Evolutionary conservation across 768 basidiomycete species (phyloP).

Genomic region (Leccinum disarticulatum): DNA sequence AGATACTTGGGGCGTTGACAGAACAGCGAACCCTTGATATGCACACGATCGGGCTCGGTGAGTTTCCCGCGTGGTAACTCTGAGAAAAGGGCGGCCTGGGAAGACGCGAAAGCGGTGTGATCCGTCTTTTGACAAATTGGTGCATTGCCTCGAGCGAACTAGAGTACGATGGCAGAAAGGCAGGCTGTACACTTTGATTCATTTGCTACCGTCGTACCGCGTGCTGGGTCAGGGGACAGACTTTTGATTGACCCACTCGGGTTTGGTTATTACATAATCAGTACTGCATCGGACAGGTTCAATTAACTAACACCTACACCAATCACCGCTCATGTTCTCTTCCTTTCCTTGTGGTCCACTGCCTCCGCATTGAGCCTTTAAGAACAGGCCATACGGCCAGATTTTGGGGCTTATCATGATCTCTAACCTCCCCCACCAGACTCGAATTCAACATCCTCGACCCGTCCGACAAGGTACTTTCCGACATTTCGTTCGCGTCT

Average conservation of each 20-base stretch:
- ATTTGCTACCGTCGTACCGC: not conserved
- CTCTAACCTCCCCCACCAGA: constrained; percentile 19
- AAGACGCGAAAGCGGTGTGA: not conserved
- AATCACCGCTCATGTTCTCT: constrained; percentile 25
- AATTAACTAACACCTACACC: constrained; percentile 10
- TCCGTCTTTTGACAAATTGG: not conserved
- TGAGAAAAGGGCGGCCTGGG: not conserved
- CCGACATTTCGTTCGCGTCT: constrained; percentile 8
- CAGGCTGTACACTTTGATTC: constrained; percentile 12
- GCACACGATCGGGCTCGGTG: constrained; percentile 2
- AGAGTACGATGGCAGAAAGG: not conserved
- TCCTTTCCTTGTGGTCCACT: constrained; percentile 20
- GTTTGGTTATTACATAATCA: constrained; percentile 26
- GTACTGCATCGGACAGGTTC: constrained; percentile 25
- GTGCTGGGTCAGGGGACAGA: constrained; percentile 27
- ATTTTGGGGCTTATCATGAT: constrained; percentile 22
- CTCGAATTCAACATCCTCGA: constrained; percentile 21
- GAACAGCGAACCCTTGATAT: constrained; percentile 1
- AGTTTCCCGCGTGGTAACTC: not conserved
- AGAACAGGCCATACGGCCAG: constrained; percentile 28
- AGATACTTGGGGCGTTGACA: not conserved
- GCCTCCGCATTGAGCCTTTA: constrained; percentile 29
- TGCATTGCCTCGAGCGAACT: constrained; percentile 4
- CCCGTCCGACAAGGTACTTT: constrained; percentile 20
- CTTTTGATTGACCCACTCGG: constrained; percentile 13